Evolutionary conservation across 1,284 basidiomycete genomes (phyloP), one percentile per base, ranked within the genome.

Genomic region (Ceratobasidium sp.): DNA sequence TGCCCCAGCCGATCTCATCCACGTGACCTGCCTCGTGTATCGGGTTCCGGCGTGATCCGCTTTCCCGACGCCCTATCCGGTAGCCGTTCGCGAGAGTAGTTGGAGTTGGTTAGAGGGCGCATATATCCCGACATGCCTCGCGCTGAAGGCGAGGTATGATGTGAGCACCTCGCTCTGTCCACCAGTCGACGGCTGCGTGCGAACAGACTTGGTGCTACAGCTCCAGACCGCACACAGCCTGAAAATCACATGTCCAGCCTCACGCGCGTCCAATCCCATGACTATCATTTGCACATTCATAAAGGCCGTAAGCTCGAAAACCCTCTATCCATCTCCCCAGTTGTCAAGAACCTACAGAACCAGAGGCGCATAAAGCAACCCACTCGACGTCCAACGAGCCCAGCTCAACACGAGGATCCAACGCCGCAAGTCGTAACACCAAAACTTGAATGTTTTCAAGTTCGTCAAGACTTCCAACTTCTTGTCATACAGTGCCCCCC

Each of bases 1-100:
- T 71, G 42, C 56, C 33, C 33, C 33, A 33, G 20, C 40, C 26
- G 15, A 42, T 61, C 33, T 40, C 20, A 7, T 20, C 20, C 73
- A 76, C 73, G 73, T 76, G 73, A 76, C n/a, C 51, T 76, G 73
- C 73, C 73, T 76, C 73, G 73, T 76, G 73, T 76, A 26, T 23
- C n/a, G 61, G 39, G 20, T 63, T 61, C 72, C 72, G 73, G 49
- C 20, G 46, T 76, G 73, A 76, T 76, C 73, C 73, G 73, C 60
- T 64, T 33, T 33, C 23, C 61, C 40, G 49, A 51, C 40, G 33
- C 20, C 42, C 7, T 40, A 64, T 58, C 26, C 10, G 55, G 61
- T n/a, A 64, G 10, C 20, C n/a, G 20, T 64, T 64, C 61, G 20
- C 12, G 61, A 10, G 26, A 9, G 23, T 39, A 64, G 40, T 9